Base-by-base conservation (phyloP, 2,329 filamentous ascomycete genomes). In the Aureobasidium subglaciale region DNA sequence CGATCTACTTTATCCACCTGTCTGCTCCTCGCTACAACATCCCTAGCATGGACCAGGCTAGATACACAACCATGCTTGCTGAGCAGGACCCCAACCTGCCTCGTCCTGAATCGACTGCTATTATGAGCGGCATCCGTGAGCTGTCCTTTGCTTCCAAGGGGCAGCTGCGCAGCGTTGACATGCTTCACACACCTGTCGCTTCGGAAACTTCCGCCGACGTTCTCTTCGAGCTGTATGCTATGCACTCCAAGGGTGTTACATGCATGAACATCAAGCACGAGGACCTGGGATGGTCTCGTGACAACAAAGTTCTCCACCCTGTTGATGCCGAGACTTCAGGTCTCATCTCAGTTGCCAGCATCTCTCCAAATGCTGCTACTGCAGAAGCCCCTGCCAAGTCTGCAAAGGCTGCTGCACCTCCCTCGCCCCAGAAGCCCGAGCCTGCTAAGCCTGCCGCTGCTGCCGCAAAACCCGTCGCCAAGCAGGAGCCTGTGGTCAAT, bases 161-260 rank as follows among this genome's bases (percentile, higher is more conserved):
- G 13, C 79, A 89, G 62, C 81, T 99, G 49, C 84, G 93, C 69
- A 97, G 92, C 68, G 75, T 99, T 56, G 90, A 96, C 65, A 89
- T 99, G 65, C 80, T 97, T 24, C 83, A 85, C 64, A 85, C 79
- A 63, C 84, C 87, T 20, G 64, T 67, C n/a, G 76, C 77, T 59
- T 64, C 70, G 22, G 70, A 72, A 18, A 72, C 75, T 1, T 84
- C 86, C 20, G 87, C 93, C 60, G 82, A 83, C 15, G 84, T 86
- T 0, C 74, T 96, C 13, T 97, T 99, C 65, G 93, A 99, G 74
- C 79, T 99, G 9, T 99, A 99, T 68, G 87, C 90, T 29, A 95
- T 96, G 86, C 92, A 99, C 71, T 96, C 93, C 10, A 95, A 90
- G 73, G 93, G 93, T 59, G 90, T 97, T n/a, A 91, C 91, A 16